A percentile compares a stretch with the other conserved stretches of the same genome.
Conservation (phyloP, 2,329 filamentous ascomycete species). For the Rosellinia necatrix region DNA sequence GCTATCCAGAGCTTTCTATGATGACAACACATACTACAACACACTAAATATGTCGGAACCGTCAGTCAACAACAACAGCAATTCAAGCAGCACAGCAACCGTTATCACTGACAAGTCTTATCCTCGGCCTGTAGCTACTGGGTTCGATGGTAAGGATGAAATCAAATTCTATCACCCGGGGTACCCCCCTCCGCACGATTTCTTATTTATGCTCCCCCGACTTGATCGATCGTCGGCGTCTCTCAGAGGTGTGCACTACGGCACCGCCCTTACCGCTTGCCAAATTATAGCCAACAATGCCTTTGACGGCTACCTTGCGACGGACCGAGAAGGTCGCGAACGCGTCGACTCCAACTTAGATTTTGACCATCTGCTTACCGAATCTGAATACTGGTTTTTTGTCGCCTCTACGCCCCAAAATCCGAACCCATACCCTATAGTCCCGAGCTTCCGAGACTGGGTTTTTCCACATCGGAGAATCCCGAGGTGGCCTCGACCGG, state of each 20-base stretch:
- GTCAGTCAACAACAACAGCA: not conserved
- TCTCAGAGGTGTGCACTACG: conserved; percentile 1
- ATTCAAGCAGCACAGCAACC: not conserved
- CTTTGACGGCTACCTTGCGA: conserved; percentile 6
- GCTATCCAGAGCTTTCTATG: conserved; percentile 14
- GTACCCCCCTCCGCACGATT: not conserved
- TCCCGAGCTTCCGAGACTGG: conserved; percentile 13
- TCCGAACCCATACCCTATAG: conserved; percentile 1
- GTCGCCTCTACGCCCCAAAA: not conserved
- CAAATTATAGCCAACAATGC: conserved; percentile 16
- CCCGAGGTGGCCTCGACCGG: not conserved
- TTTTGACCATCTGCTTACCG: not conserved
- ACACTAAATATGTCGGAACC: conserved; percentile 2
- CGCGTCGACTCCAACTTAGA: not conserved
- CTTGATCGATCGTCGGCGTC: not conserved
- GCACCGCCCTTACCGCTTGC: conserved; percentile 10
- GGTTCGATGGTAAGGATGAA: not conserved
- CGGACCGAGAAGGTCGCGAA: not conserved
- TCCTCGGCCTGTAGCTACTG: not conserved
- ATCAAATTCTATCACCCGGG: conserved; percentile 9
- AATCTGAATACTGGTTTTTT: conserved; percentile 4
- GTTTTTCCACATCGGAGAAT: conserved; percentile 4
- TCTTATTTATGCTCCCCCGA: not conserved
- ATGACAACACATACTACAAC: conserved; percentile 2
- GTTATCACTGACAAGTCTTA: not conserved